Evolutionary conservation across 2,329 filamentous ascomycete genomes (phyloP).

Genomic region (Plectosphaerella cucumerina): DNA sequence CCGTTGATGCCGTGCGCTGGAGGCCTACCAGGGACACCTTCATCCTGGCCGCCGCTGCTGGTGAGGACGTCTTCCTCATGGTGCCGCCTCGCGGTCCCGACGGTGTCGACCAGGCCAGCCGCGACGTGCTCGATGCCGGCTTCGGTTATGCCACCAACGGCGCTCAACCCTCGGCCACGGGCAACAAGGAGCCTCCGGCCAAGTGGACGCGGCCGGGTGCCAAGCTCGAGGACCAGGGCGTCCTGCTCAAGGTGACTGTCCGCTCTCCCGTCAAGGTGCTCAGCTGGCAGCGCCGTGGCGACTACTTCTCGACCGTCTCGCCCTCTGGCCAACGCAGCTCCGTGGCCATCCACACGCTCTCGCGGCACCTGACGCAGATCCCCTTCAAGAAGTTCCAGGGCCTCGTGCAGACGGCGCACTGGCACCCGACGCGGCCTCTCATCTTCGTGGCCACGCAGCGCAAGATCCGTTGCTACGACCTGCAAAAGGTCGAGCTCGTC

Average conservation of each 20-base stretch:
- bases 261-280: slow-evolving; percentile 80
- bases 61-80: slow-evolving; percentile 81
- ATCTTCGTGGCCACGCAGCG: slow-evolving; percentile 97
- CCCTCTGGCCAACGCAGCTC: slow-evolving; percentile 73
- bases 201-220: slow-evolving; percentile 79
- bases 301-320: slow-evolving; percentile 91
- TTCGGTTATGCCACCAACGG: slow-evolving; percentile 84
- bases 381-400: slow-evolving; percentile 79
- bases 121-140: slow-evolving; percentile 77
- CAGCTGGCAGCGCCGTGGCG: slow-evolving; percentile 89
- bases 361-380: slow-evolving; percentile 90
- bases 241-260: slow-evolving; percentile 77
- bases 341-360: slow-evolving; percentile 90
- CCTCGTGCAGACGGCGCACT: slow-evolving; percentile 80
- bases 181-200: slow-evolving; percentile 70
- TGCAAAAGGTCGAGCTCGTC: slow-evolving; percentile 84
- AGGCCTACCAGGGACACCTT: slow-evolving; percentile 76
- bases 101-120: slow-evolving; percentile 67
- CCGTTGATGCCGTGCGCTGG: slow-evolving; percentile 87
- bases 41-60: slow-evolving; percentile 77
- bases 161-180: slow-evolving; percentile 48
- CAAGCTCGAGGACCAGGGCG: slow-evolving; percentile 70
- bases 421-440: slow-evolving; percentile 88
- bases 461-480: slow-evolving; percentile 88
- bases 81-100: slow-evolving; percentile 72